Evolutionary conservation across 805 yeast genomes (phyloP), one percentile per base, ranked within the genome.

Genomic region (Metschnikowia lunata): DNA sequence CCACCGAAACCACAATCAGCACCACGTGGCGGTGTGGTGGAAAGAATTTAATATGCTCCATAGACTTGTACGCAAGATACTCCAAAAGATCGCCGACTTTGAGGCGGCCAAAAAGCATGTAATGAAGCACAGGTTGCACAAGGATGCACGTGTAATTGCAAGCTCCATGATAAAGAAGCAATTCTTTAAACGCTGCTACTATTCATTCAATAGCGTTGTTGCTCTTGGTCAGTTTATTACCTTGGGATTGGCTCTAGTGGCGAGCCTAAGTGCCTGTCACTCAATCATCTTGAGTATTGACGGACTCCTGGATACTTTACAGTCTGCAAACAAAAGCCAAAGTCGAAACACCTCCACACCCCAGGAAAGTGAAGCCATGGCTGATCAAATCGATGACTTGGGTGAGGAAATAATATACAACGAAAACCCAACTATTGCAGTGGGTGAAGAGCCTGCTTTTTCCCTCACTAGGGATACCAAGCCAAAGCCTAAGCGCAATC

Each of bases 1-100:
- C 57, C 87, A 83, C 55, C 69, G 95, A 49, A 84, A 82, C 62
- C 71, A 74, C 41, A 87, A 87, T 60, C 97, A 89, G 60, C 96
- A 88, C 57, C 67, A 82, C 4, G 75, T 73, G 7, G 75, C 87
- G 28, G 56, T 58, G 8, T 89, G 97, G 96, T 89, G 96, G 91
- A 75, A 69, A 47, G 73, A 78, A 47, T 65, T 89, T 34, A 74
- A 80, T 48, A 73, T 82, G 8, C 55, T 88, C 26, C 85, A 84
- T 52, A 72, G 95, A 34, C 67, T 72, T 36, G 42, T 77, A 23
- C 61, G 80, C 13, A 66, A 66, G 37, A 55, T 79, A 6, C 46
- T 79, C 9, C 55, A 34, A 34, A 43, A 61, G 6, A 42, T 62
- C 1, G 36, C 59, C 29, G 66, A 62, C 38, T 47, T 57, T 7